These are phyloP conservation scores for Nicotiana obtusifolia DNA, from an alignment of 257 asterid genomes.

Conservation along the genomic window DNA sequence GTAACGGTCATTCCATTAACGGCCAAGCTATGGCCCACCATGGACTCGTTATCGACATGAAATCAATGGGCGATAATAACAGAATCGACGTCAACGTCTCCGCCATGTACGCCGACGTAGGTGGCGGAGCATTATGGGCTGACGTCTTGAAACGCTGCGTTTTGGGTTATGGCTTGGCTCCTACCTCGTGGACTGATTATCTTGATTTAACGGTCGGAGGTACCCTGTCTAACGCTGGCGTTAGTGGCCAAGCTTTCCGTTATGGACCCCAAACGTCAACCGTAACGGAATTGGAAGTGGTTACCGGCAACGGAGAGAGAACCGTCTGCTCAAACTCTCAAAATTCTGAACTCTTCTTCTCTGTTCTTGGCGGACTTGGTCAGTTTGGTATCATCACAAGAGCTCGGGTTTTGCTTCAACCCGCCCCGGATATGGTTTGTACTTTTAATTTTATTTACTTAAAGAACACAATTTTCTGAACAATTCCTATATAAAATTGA, in stretches of 20 bases:
- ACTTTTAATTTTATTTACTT: not conserved
- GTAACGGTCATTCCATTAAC: slow-evolving; percentile 94
- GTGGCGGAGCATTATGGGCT: slow-evolving; percentile 92
- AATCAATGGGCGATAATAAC: slow-evolving; percentile 24
- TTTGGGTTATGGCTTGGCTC: slow-evolving; percentile 48
- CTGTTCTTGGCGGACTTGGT: slow-evolving; percentile 91
- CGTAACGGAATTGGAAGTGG: slow-evolving; percentile 88
- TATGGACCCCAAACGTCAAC: slow-evolving; percentile 80
- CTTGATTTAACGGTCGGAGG: slow-evolving; percentile 88
- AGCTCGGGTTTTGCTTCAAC: slow-evolving; percentile 71
- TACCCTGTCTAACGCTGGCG: slow-evolving; percentile 89
- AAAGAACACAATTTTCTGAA: no score
- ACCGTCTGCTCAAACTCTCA: slow-evolving; percentile 43
- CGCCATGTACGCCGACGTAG: slow-evolving; percentile 49
- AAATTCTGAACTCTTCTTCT: slow-evolving; percentile 58
- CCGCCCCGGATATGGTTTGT: slow-evolving; percentile 77
- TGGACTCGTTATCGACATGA: slow-evolving; percentile 71
- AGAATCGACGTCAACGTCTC: slow-evolving; percentile 30
- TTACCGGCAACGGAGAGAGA: slow-evolving; percentile 84
- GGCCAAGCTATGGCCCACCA: slow-evolving; percentile 92
- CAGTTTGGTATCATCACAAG: slow-evolving; percentile 89
- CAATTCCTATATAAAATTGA: not conserved
- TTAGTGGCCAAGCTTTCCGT: slow-evolving; percentile 76
- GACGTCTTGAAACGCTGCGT: slow-evolving; percentile 71
- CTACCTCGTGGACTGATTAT: slow-evolving; percentile 93